Base-by-base conservation (phyloP, 2,329 filamentous ascomycete genomes). In the Pyrenophora graminea region DNA sequence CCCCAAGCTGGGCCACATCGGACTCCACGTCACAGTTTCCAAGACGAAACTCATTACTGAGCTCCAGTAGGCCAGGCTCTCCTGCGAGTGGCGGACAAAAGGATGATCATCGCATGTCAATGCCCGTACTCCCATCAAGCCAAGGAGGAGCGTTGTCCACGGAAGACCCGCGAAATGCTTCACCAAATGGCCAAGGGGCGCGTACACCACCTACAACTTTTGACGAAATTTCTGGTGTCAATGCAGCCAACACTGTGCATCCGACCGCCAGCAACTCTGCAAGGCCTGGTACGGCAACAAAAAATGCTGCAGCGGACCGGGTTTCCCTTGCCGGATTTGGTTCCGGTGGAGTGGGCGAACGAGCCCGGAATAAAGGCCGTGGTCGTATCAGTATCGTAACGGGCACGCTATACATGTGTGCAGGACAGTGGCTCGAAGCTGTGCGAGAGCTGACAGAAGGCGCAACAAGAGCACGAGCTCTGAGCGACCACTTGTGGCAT, bases 401-500 rank as follows among this genome's bases (percentile, higher is more conserved):
- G 60, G 93, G 90, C 1, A 91, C 89, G 13, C 79, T 97, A 59
- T 95, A 93, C 70, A 83, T 99, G 61, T 89, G 92, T 72, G 89
- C 91, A 45, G 94, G 94, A 21, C 85, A 91, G 56, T 97, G 94
- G 91, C 84, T 81, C 40, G 92, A 97, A 74, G 92, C 93, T 6
- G 73, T 97, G 39, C 88, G 85, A 69, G 90, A 96, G 68, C 82
- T 97, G 18, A 80, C 85, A 8, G 93, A 97, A 53, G 90, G 88
- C 46, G 91, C 89, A 2, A 83, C 83, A 8, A 85, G 87, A 61
- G 88, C 91, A 13, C 88, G 90, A 63, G 86, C 85, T 32, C 83
- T 89, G 51, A 92, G 91, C 63, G 94, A 99, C 73, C 90, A 96
- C 73, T 73, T 97, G n/a, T 99, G 94, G 93, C 91, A 97, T 75